Evolutionary conservation across 768 basidiomycete genomes (phyloP).

Genomic region (Hygrophoropsis aurantiaca): DNA sequence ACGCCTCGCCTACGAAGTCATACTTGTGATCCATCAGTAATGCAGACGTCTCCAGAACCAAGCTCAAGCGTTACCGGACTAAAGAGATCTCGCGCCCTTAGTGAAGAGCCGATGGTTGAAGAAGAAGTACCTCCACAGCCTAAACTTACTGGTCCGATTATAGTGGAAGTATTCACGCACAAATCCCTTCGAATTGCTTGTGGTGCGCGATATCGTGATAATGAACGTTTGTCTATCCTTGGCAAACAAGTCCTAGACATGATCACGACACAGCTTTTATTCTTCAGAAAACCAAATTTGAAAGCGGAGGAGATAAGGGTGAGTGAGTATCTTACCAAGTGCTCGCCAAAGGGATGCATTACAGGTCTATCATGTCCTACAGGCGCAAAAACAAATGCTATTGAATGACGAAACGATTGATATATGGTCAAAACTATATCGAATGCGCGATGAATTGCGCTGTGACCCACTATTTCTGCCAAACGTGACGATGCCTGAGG

Average conservation of each 20-base stretch:
- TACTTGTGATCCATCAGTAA: slow-evolving; percentile 29
- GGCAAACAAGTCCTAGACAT: slow-evolving; percentile 49
- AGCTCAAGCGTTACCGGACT: slow-evolving; percentile 24
- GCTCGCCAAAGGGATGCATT: slow-evolving; percentile 17
- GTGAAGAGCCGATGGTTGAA: slow-evolving; percentile 15
- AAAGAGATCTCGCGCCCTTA: slow-evolving; percentile 39
- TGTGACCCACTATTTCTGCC: slow-evolving; percentile 29
- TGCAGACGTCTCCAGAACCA: slow-evolving; percentile 28
- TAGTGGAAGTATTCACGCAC: slow-evolving; percentile 73
- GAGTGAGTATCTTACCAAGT: slow-evolving; percentile 24
- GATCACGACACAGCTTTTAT: slow-evolving; percentile 46
- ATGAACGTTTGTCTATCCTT: slow-evolving; percentile 54
- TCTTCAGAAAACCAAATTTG: slow-evolving; percentile 50
- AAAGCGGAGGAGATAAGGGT: slow-evolving; percentile 52
- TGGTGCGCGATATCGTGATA: slow-evolving; percentile 48
- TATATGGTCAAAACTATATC: slow-evolving; percentile 39
- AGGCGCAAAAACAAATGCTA: slow-evolving; percentile 23
- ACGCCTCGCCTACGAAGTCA: slow-evolving; percentile 35
- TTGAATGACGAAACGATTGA: slow-evolving; percentile 34
- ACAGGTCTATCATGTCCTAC: slow-evolving; percentile 8
- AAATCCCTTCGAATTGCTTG: slow-evolving; percentile 52
- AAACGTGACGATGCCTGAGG: slow-evolving; percentile 33
- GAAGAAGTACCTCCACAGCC: slow-evolving; percentile 45
- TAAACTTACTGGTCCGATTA: slow-evolving; percentile 49
- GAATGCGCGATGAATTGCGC: slow-evolving; percentile 32